These are phyloP conservation scores for Lentinus polychrous DNA, from an alignment of 1,284 basidiomycete genomes.

Conservation along the genomic window DNA sequence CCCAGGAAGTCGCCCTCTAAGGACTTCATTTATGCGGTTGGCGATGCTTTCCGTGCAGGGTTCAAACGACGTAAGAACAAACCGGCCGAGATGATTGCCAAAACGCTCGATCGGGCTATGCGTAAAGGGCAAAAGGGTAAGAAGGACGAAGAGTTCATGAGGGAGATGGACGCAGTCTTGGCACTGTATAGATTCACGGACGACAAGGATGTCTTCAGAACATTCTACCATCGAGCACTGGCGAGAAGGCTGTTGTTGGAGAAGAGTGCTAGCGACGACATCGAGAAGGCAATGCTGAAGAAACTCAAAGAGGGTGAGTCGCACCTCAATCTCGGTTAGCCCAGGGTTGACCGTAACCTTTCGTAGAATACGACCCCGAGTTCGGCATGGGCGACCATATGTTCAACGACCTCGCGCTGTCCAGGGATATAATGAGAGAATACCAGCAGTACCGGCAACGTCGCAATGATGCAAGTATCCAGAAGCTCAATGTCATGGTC, in stretches of 20 bases:
- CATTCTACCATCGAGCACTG: constrained; percentile 87
- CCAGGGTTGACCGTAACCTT: neutral
- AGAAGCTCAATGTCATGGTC: constrained; percentile 59
- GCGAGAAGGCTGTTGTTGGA: constrained; percentile 86
- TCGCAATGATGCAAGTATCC: constrained; percentile 14
- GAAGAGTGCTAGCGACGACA: constrained; percentile 86
- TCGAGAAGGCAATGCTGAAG: constrained; percentile 85
- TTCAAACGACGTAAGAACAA: constrained; percentile 81
- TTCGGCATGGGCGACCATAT: constrained; percentile 87
- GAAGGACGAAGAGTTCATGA: constrained; percentile 67
- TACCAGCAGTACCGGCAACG: constrained; percentile 34
- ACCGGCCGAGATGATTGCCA: constrained; percentile 94
- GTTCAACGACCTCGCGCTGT: constrained; percentile 82
- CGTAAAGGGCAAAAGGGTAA: constrained; percentile 75
- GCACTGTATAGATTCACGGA: constrained; percentile 84
- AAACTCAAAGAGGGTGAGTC: constrained; percentile 79
- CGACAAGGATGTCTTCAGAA: constrained; percentile 91
- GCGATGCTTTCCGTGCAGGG: constrained; percentile 74
- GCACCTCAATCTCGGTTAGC: neutral
- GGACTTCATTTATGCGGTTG: constrained; percentile 54
- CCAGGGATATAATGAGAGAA: constrained; percentile 59
- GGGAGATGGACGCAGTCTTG: constrained; percentile 70
- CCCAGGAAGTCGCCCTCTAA: constrained; percentile 33
- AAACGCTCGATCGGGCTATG: constrained; percentile 83
- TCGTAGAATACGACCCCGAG: constrained; percentile 76